Conservation (phyloP, 2,329 filamentous ascomycete species). For the Salinomyces thailandicus region DNA sequence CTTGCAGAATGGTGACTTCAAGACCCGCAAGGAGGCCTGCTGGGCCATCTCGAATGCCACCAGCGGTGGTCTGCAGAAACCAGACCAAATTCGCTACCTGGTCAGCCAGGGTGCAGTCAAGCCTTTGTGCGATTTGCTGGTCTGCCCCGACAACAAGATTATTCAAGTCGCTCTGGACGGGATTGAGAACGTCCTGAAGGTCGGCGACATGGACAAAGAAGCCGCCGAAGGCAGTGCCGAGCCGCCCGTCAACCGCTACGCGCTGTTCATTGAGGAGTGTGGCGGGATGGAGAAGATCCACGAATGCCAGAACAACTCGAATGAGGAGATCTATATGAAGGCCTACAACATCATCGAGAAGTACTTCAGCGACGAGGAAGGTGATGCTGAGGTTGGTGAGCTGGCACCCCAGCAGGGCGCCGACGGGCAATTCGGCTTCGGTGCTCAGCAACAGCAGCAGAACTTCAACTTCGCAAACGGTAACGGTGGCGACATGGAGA, state of each 20-base stretch:
- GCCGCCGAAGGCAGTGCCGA: conserved; percentile 62
- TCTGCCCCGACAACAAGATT: conserved; percentile 98
- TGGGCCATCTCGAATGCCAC: conserved; percentile 99
- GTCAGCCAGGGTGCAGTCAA: conserved; percentile 93
- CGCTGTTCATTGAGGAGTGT: conserved; percentile 96
- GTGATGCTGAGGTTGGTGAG: conserved; percentile 71
- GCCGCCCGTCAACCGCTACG: conserved; percentile 81
- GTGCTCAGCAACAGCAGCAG: conserved; percentile 58
- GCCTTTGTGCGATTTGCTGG: conserved; percentile 87
- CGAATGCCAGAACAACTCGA: conserved; percentile 99
- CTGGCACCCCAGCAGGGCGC: conserved; percentile 62
- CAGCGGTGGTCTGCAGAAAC: conserved; percentile 94
- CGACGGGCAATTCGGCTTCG: conserved; percentile 70
- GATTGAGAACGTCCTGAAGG: conserved; percentile 98
- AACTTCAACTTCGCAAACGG: conserved; percentile 91
- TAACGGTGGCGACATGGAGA: conserved; percentile 60
- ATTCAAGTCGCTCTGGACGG: conserved; percentile 97
- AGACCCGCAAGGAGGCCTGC: conserved; percentile 98
- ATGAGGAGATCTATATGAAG: conserved; percentile 99
- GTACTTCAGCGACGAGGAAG: conserved; percentile 98
- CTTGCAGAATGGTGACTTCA: conserved; percentile 91
- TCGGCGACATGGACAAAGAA: conserved; percentile 97
- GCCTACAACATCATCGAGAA: conserved; percentile 99
- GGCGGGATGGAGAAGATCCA: conserved; percentile 99
- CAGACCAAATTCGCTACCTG: conserved; percentile 93